Conservation (phyloP, 768 basidiomycete genomes). For the Trametes cinnabarina region DNA sequence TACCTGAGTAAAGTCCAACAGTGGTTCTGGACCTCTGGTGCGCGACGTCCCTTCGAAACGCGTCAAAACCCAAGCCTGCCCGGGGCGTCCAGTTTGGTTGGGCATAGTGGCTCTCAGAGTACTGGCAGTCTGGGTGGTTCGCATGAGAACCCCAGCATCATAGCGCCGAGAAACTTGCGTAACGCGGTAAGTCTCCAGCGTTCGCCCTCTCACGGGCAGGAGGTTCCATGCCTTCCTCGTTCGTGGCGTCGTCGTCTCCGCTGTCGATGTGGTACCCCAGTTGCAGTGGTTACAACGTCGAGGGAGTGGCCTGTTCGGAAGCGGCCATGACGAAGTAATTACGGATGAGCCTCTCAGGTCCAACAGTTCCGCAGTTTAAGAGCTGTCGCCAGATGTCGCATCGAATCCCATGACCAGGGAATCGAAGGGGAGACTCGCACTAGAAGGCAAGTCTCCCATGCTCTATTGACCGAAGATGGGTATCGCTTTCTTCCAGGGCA, state of each 20-base stretch:
- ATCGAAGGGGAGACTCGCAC: conserved; percentile 3
- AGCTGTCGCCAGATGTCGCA: conserved; percentile 10
- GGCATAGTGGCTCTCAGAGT: neutral
- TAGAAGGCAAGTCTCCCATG: conserved; percentile 14
- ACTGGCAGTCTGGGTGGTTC: neutral
- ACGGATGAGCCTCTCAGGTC: conserved; percentile 6
- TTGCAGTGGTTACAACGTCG: neutral
- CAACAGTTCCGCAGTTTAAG: conserved; percentile 8
- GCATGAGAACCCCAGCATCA: neutral
- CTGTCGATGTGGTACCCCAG: neutral
- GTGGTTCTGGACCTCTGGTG: conserved; percentile 11
- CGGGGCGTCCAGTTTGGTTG: conserved; percentile 6
- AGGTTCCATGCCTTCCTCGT: neutral
- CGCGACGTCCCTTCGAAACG: conserved; percentile 11
- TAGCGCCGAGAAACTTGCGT: neutral
- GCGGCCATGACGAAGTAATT: conserved; percentile 7
- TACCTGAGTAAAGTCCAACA: neutral
- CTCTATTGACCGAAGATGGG: conserved; percentile 1
- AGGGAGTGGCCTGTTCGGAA: conserved; percentile 1
- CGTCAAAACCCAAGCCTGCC: conserved; percentile 8
- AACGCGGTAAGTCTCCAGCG: neutral
- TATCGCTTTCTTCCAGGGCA: conserved; percentile 4
- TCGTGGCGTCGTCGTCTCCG: neutral
- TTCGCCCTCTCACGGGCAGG: neutral
- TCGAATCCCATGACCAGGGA: conserved; percentile 14